A percentile compares a stretch with the other conserved stretches of the same genome.
phyloP scores from a whole-genome alignment of 2,329 filamentous ascomycete species.

The Diaporthe caulivora region DNA sequence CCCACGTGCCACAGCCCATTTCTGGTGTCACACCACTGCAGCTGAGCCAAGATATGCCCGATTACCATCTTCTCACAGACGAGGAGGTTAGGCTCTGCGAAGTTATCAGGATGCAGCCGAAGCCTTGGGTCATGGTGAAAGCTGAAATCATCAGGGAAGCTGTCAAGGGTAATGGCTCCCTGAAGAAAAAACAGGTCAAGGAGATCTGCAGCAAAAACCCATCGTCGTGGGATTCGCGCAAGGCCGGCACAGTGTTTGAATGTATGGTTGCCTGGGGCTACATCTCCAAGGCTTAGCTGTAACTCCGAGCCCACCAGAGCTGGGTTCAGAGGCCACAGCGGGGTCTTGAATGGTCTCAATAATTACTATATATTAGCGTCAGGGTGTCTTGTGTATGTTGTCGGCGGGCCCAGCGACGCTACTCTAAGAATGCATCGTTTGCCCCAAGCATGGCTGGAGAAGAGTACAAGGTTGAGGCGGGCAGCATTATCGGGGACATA shows the following conservation, averaged over 20 bases:
- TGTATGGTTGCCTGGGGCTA: constrained; percentile 95
- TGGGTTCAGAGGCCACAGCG: background rate
- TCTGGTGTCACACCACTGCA: constrained; percentile 73
- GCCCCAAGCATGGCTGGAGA: background rate
- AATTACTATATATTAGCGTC: background rate
- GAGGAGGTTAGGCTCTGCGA: constrained; percentile 91
- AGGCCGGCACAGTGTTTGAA: constrained; percentile 89
- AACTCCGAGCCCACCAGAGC: too few relatives aligned
- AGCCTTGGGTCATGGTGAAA: constrained; percentile 95
- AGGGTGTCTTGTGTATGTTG: too few relatives aligned
- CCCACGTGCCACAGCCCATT: constrained; percentile 67
- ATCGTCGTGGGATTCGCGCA: constrained; percentile 79
- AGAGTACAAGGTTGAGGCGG: background rate
- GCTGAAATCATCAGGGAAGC: constrained; percentile 92
- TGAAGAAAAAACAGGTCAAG: constrained; percentile 95
- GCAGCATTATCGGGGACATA: background rate
- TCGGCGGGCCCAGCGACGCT: background rate
- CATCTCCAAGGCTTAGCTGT: constrained; percentile 81
- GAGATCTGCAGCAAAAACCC: constrained; percentile 75
- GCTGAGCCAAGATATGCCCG: constrained; percentile 81
- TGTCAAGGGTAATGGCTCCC: constrained; percentile 84
- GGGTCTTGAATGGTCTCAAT: background rate
- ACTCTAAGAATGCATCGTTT: background rate
- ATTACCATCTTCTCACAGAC: constrained; percentile 85
- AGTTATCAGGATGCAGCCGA: constrained; percentile 86